Percentiles rank a stretch among this genome's conserved stretches.
Conservation (phyloP, 176 grass and related monocot species). For the Elaeis guineensis region DNA sequence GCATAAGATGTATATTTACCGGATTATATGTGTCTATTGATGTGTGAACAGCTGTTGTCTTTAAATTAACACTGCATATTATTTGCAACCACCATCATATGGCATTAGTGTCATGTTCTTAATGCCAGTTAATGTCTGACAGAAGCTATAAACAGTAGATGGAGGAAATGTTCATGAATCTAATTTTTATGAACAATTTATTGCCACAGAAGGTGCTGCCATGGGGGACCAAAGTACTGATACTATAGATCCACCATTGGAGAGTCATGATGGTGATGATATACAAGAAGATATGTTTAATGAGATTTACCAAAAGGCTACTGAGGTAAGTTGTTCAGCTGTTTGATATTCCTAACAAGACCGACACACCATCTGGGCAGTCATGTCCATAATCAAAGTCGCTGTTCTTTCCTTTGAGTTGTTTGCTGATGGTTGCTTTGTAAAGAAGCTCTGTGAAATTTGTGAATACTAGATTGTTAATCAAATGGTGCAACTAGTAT, state of each 20-base stretch:
- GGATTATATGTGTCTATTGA: too few species aligned
- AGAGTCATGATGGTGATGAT: constrained; percentile 22
- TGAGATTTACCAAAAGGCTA: constrained; percentile 47
- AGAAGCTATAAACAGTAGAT: too few species aligned
- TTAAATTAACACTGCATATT: too few species aligned
- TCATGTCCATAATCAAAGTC: not conserved
- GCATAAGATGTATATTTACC: too few species aligned
- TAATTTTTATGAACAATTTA: not conserved
- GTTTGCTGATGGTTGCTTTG: too few species aligned
- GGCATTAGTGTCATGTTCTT: too few species aligned
- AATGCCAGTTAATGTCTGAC: too few species aligned
- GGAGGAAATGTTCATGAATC: not conserved
- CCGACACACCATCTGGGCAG: not conserved
- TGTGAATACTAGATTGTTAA: too few species aligned
- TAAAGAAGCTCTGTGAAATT: too few species aligned
- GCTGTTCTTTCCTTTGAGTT: not conserved
- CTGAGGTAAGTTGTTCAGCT: constrained; percentile 33
- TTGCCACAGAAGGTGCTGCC: constrained; percentile 18
- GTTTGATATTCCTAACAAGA: constrained; percentile 12
- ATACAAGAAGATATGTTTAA: constrained; percentile 68
- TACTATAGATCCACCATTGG: constrained; percentile 27
- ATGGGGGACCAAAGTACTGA: constrained; percentile 9
- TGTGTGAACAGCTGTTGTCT: too few species aligned
- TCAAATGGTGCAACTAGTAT: too few species aligned
- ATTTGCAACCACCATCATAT: too few species aligned